Base-by-base conservation (phyloP, 371 early-diverging fungal species). In the Haplosporangium sp. region DNA sequence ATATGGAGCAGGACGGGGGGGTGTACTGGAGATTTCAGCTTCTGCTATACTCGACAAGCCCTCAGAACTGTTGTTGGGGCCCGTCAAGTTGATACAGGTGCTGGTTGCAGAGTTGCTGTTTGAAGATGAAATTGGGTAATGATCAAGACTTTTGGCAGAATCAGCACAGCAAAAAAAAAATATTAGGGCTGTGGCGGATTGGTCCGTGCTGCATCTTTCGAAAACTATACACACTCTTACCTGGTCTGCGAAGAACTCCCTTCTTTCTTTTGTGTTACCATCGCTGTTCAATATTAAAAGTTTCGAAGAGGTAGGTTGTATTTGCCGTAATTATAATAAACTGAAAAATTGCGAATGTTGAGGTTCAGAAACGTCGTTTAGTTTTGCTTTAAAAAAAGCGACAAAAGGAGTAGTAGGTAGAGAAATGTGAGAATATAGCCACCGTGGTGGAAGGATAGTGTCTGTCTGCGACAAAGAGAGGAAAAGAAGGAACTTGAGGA, bases 181-280 rank as follows among this genome's bases (percentile, higher is more conserved):
- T 29, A 29, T 45, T 29, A 6, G 40, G 10, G 53, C 10, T 18
- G 18, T 29, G 45, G 23, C 21, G 51, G 45, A 43, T 43, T 50
- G 23, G 50, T 41, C 51, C 51, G 64, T 51, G 37, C 29, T 6
- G 5, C 52, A 12, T n/a, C 45, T 16, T 11, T 20, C 20, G 18
- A 41, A 43, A 58, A 57, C 43, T 43, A 43, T 3, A 11, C 21
- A 21, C 18, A n/a, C 20, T 37, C 48, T 55, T 69, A 74, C 74
- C 69, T 74, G 58, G 64, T 74, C 47, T 74, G 69, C 48, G 59
- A 56, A 64, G 68, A 64, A 53, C 68, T 64, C 8, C 57, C 21
- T 12, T 64, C 50, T 38, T 62, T 47, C 9, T 37, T 46, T 43
- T 73, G 57, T n/a, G 21, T 36, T 1, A 62, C 40, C 65, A 71